Conservation (phyloP, 371 early-diverging fungal genomes). For the Apophysomyces sp. region DNA sequence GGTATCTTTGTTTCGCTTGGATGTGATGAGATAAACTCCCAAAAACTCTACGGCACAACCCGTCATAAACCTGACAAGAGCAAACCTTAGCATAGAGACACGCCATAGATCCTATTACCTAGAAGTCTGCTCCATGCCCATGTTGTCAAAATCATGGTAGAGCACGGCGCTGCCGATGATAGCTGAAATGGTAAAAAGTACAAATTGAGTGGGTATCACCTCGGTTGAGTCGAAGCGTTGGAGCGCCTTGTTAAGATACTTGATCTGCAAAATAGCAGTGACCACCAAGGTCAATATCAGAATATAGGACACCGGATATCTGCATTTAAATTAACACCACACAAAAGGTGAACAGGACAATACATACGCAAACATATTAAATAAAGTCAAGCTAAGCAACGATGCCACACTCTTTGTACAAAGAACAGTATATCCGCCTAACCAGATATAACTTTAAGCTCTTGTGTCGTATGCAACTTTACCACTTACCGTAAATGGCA, state of each 20-base stretch:
- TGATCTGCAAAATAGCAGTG: conserved; percentile 74
- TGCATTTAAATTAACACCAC: neutral
- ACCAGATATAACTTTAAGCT: neutral
- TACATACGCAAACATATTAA: conserved; percentile 63
- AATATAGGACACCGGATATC: conserved; percentile 65
- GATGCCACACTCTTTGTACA: conserved; percentile 76
- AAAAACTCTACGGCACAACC: conserved; percentile 69
- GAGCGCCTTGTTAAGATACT: conserved; percentile 71
- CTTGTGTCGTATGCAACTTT: neutral
- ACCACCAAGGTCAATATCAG: conserved; percentile 58
- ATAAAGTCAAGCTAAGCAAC: conserved; percentile 60
- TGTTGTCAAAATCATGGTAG: conserved; percentile 72
- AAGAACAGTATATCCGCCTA: conserved; percentile 80
- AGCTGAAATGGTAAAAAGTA: conserved; percentile 74
- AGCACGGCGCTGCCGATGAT: conserved; percentile 74
- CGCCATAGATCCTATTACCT: conserved; percentile 11
- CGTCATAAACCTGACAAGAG: conserved; percentile 48
- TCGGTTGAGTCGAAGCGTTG: conserved; percentile 72
- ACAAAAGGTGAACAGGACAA: neutral
- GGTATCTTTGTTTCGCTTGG: conserved; percentile 37
- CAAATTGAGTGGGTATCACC: conserved; percentile 83
- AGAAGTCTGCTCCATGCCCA: conserved; percentile 47
- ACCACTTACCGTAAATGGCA: conserved; percentile 66
- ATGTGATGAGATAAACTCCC: conserved; percentile 78
- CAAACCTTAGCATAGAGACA: neutral